Percentiles rank a stretch among this genome's conserved stretches.
Evolutionary conservation across 2,329 filamentous ascomycete species (phyloP).

Genomic region (Periconia sp.): DNA sequence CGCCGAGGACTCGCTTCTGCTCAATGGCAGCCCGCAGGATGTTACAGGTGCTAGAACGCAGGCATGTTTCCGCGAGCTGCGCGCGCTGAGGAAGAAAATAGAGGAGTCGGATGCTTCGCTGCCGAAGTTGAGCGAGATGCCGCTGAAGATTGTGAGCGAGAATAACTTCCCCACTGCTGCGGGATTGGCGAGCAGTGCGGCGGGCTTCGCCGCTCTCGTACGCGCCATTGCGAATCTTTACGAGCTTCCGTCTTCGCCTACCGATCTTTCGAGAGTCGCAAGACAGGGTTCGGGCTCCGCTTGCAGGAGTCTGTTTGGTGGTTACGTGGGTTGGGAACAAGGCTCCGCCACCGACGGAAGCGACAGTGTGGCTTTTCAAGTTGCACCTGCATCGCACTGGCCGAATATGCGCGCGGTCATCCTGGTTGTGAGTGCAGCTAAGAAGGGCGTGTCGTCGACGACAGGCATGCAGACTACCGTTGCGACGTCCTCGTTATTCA

Average conservation of each 20-base stretch:
- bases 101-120: constrained; percentile 75
- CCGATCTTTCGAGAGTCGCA: constrained; percentile 86
- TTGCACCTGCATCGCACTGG: constrained; percentile 91
- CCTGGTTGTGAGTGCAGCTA: constrained; percentile 88
- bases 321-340: constrained; percentile 94
- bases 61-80: constrained; percentile 88
- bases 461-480: constrained; percentile 98
- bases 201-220: constrained; percentile 72
- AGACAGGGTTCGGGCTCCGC: constrained; percentile 94
- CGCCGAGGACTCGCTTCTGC: constrained; percentile 72
- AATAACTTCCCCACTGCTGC: constrained; percentile 99
- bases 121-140: constrained; percentile 78
- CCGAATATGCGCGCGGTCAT: constrained; percentile 92
- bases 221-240: constrained; percentile 92
- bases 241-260: constrained; percentile 77
- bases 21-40: constrained; percentile 85
- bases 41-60: constrained; percentile 89
- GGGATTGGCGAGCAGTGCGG: constrained; percentile 73
- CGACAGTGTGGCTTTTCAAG: constrained; percentile 86
- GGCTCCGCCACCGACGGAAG: constrained; percentile 77
- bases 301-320: constrained; percentile 90
- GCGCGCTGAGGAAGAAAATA: constrained; percentile 74
- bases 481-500: constrained; percentile 86
- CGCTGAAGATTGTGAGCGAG: constrained; percentile 87
- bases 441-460: constrained; percentile 93